Evolutionary conservation across 2,329 filamentous ascomycete genomes (phyloP), one percentile per base, ranked within the genome.

Genomic region (Acarospora socialis): DNA sequence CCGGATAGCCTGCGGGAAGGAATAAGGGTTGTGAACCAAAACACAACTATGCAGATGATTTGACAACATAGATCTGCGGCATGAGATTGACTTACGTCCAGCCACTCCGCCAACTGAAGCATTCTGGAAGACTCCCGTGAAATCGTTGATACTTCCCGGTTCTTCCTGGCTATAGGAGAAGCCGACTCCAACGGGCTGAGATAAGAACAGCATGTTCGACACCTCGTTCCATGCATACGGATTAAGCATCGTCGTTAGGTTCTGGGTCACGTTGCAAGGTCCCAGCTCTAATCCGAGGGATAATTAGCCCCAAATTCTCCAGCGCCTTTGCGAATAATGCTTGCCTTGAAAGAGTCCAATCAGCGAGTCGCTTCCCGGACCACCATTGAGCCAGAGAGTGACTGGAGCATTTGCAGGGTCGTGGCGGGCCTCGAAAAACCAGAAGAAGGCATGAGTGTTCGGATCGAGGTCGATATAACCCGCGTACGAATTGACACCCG

Each of bases 161-260:
- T 46, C 55, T 33, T 25, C 45, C 27, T 50, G 36, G 13, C 29
- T 55, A 46, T 71, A 70, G 2, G 63, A 68, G 48, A 70, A 68
- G 2, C 69, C 70, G 17, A 65, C 62, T 20, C 67, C 67, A n/a
- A 69, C 55, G 7, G 71, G 71, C 49, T 76, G 70, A 33, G 68
- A 69, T 31, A 77, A 55, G 51, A 38, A 42, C 4, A 42, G 31
- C 35, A 42, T 14, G 19, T 43, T 43, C 17, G 40, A 43, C 7
- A 34, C 37, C 25, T 43, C 40, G 23, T 28, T 43, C 40, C 40
- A 43, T 5, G 36, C 38, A 21, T 41, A 39, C 4, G 40, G 39
- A 21, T 44, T 26, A 39, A 56, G 25, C 33, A 46, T 27, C 12
- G 45, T 54, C 4, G 42, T 50, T 13, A 50, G 32, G 32, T 56